phyloP scores from a whole-genome alignment of 2,329 filamentous ascomycete species.

The Escovopsis sp. region DNA sequence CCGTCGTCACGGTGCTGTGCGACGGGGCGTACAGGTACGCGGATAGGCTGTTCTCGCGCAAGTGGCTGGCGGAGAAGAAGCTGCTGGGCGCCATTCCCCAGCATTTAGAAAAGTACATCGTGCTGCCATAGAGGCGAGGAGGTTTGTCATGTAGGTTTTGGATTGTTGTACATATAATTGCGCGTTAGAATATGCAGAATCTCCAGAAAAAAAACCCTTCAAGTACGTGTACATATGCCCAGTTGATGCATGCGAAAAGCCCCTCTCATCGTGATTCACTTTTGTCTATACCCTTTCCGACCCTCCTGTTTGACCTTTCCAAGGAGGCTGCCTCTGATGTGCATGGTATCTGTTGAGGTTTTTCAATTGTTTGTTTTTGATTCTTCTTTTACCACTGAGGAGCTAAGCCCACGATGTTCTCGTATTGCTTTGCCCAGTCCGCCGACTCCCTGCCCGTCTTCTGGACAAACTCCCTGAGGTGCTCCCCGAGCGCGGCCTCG shows the following conservation, averaged over 20 bases:
- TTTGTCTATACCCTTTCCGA: not conserved
- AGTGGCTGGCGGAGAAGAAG: conserved; percentile 80
- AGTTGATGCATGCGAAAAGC: no score
- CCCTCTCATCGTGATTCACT: not conserved
- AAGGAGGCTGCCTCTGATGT: no score
- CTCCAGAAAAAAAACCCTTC: no score
- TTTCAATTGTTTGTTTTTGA: not conserved
- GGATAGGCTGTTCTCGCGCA: conserved; percentile 78
- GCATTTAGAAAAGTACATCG: conserved; percentile 84
- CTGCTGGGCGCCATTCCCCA: conserved; percentile 67
- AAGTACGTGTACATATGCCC: no score
- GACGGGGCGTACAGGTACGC: conserved; percentile 97
- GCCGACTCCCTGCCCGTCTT: conserved; percentile 5
- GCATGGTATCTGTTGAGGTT: not conserved
- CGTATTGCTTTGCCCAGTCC: conserved; percentile 12
- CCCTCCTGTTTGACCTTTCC: conserved; percentile 1
- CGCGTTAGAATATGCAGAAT: no score
- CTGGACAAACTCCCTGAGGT: conserved; percentile 19
- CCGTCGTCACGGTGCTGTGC: conserved; percentile 83
- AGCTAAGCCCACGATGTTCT: conserved; percentile 13
- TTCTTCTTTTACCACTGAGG: conserved; percentile 12
- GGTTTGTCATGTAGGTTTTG: no score
- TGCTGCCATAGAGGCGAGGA: conserved; percentile 47
- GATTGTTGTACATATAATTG: conserved; percentile 14
- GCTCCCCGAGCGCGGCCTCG: conserved; percentile 19